These are phyloP conservation scores for Bacidia rubella DNA, from an alignment of 495 filamentous ascomycete species.

Conservation along the genomic window DNA sequence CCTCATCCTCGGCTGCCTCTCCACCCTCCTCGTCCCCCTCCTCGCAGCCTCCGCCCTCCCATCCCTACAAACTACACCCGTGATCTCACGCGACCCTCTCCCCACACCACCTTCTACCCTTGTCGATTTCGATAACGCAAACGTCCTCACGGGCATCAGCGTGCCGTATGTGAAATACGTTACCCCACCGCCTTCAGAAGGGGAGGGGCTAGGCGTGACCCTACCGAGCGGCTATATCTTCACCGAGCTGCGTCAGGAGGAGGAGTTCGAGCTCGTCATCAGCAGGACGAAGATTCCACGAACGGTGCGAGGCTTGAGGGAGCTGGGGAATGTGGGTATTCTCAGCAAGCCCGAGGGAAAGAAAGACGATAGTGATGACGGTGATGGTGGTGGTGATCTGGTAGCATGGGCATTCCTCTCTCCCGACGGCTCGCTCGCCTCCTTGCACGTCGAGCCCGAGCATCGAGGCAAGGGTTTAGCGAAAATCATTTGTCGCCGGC, in stretches of 20 bases:
- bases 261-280: not conserved
- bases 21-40: conserved; percentile 5
- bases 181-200: not conserved
- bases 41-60: not conserved
- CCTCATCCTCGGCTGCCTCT: conserved; percentile 9
- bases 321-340: not conserved
- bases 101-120: conserved; percentile 1
- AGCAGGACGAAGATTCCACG: conserved; percentile 4
- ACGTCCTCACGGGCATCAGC: not conserved
- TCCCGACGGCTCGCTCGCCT: conserved; percentile 33
- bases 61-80: not conserved
- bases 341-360: not conserved
- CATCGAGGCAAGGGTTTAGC: conserved; percentile 35
- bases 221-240: conserved; percentile 3
- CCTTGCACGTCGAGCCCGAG: conserved; percentile 36
- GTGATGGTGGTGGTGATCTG: not conserved
- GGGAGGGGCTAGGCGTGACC: not conserved
- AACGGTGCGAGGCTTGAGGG: conserved; percentile 4
- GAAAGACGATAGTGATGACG: not conserved
- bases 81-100: not conserved
- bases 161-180: conserved; percentile 1
- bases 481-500: conserved; percentile 24
- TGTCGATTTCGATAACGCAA: not conserved
- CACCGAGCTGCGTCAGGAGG: not conserved
- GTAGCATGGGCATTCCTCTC: conserved; percentile 26